Evolutionary conservation across 2,329 filamentous ascomycete species (phyloP), one percentile per base, ranked within the genome.

Genomic region (Ciborinia camelliae): DNA sequence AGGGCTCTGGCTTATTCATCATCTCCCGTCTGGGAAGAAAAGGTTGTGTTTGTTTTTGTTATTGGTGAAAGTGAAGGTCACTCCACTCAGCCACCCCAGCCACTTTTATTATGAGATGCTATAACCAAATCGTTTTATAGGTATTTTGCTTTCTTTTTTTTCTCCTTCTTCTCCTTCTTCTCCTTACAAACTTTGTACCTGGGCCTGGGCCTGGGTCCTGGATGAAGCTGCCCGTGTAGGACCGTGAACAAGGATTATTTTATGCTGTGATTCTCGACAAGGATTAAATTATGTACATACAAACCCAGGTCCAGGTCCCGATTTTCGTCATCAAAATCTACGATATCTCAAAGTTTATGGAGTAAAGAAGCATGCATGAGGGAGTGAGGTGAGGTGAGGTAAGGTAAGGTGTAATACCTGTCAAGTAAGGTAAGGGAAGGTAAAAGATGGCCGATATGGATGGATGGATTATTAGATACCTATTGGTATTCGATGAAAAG

Each of bases 241-340:
- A n/a, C n/a, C n/a, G 14, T 14, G 26, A 35, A 45, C 43, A 45
- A 45, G 43, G 43, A 45, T 51, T 51, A 2, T n/a, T 30, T 51
- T 51, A 32, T 32, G 5, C 15, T 20, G 54, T 15, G 37, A 45
- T 57, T 57, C 54, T 30, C 39, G 26, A 57, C 54, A 57, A 20
- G 54, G 54, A 32, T 57, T 45, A 12, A 57, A 57, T 57, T 57
- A 32, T 57, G 26, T 57, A 57, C 53, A 57, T 57, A 23, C 32
- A n/a, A 12, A 26, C n/a, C 9, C 23, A 14, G 8, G 8, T 39
- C 41, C 15, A 35, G 20, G 53, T 8, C 18, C 53, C 53, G 18
- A 32, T 57, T 45, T 57, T 43, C 53, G 37, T 57, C 53, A 57
- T 57, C 39, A 45, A n/a, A n/a, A 20, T 41, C 2, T 14, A 30